Evolutionary conservation across 2,329 filamentous ascomycete species (phyloP).

Genomic region (Phaeomoniella chlamydospora): DNA sequence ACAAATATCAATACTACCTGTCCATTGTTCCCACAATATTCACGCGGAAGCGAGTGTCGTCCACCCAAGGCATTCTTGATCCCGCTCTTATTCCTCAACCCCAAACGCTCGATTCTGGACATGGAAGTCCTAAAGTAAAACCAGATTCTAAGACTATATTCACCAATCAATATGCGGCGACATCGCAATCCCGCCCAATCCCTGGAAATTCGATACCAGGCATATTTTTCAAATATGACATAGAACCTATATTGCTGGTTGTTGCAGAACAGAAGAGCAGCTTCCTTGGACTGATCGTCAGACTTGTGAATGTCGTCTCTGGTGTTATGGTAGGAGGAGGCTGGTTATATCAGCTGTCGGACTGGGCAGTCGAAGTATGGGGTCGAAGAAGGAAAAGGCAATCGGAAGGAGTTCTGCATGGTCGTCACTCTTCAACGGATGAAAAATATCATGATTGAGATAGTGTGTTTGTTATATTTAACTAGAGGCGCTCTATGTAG

Average conservation of each 20-base stretch:
- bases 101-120: conserved; percentile 15
- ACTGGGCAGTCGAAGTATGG: conserved; percentile 50
- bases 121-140: conserved; percentile 8
- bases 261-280: conserved; percentile 70
- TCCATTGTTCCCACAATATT: conserved; percentile 92
- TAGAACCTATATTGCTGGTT: conserved; percentile 82
- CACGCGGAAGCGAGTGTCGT: conserved; percentile 36
- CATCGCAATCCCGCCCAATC: conserved; percentile 64
- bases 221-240: conserved; percentile 97
- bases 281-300: conserved; percentile 59
- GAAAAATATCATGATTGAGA: conserved; percentile 8
- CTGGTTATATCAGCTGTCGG: conserved; percentile 76
- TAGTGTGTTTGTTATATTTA: too few relatives aligned
- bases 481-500: too few relatives aligned
- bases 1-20: conserved; percentile 97
- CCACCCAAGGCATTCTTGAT: conserved; percentile 21
- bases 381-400: conserved; percentile 23
- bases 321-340: conserved; percentile 87
- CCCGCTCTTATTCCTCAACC: conserved; percentile 20
- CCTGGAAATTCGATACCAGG: conserved; percentile 64
- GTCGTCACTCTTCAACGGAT: conserved; percentile 19
- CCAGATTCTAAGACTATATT: conserved; percentile 47
- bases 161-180: conserved; percentile 97
- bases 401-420: conserved; percentile 34
- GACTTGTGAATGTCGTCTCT: conserved; percentile 78